A percentile compares a stretch with the other conserved stretches of the same genome.
Evolutionary conservation across 1,139 yeast species (phyloP).

Genomic region (Saccharomyces hybrid): DNA sequence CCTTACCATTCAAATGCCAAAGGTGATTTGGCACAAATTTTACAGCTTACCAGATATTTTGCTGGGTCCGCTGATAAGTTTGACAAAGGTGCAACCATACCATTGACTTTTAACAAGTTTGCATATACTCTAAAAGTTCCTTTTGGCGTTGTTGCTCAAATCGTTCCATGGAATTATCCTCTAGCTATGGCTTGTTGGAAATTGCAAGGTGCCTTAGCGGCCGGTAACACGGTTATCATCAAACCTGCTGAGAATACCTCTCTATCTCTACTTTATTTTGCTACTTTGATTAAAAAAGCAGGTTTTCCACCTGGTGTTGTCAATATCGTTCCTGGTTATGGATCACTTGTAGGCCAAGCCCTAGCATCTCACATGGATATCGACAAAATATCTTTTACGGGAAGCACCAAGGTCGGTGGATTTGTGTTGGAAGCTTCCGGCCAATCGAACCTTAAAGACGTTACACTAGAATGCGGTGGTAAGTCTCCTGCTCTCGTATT

Average conservation of each 20-base stretch:
- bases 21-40: constrained; percentile 54
- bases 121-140: constrained; percentile 82
- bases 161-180: constrained; percentile 74
- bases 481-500: constrained; percentile 69
- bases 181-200: constrained; percentile 66
- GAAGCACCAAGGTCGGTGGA: constrained; percentile 51
- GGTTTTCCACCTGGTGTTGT: constrained; percentile 71
- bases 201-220: constrained; percentile 60
- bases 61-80: constrained; percentile 89
- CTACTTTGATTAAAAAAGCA: constrained; percentile 48
- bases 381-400: constrained; percentile 63
- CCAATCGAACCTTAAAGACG: constrained; percentile 55
- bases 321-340: constrained; percentile 51
- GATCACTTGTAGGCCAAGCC: constrained; percentile 50
- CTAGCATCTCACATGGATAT: constrained; percentile 49
- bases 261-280: constrained; percentile 48
- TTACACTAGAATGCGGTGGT: constrained; percentile 90
- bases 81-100: constrained; percentile 62
- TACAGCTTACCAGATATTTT: constrained; percentile 56
- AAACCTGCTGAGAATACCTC: constrained; percentile 67
- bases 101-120: constrained; percentile 52
- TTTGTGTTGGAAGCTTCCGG: constrained; percentile 51
- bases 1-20: constrained; percentile 45
- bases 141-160: constrained; percentile 68
- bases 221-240: constrained; percentile 60